Evolutionary conservation across 2,329 filamentous ascomycete genomes (phyloP).

Genomic region (Aspergillus cejpii): DNA sequence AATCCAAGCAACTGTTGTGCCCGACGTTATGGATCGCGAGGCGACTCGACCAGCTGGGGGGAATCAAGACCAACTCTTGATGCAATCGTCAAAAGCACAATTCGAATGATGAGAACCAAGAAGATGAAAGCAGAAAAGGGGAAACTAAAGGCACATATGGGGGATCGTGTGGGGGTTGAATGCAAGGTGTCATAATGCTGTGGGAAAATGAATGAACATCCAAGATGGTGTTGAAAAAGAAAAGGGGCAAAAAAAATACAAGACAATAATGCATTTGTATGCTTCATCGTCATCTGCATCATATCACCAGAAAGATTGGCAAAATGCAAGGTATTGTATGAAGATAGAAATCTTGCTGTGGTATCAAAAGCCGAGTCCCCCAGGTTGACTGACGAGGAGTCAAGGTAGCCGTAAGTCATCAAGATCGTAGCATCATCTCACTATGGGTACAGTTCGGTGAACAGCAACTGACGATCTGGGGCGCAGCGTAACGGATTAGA

Average conservation of each 20-base stretch:
- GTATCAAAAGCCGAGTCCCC: slow-evolving; percentile 19
- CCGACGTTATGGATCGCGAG: not conserved
- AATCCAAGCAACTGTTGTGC: not conserved
- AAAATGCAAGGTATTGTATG: slow-evolving; percentile 20
- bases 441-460: slow-evolving; percentile 35
- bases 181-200: slow-evolving; percentile 1
- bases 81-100: slow-evolving; percentile 8
- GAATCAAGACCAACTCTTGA: slow-evolving; percentile 5
- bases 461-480: slow-evolving; percentile 17
- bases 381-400: slow-evolving; percentile 22
- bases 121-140: slow-evolving; percentile 1
- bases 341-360: slow-evolving; percentile 21
- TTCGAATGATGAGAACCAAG: slow-evolving; percentile 4
- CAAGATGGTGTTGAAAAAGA: slow-evolving; percentile 13
- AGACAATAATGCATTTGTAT: slow-evolving; percentile 13
- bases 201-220: slow-evolving; percentile 9
- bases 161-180: not conserved
- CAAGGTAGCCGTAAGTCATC: slow-evolving; percentile 24
- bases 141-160: slow-evolving; percentile 11
- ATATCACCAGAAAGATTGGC: slow-evolving; percentile 15
- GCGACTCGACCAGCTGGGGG: not conserved
- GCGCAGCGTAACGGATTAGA: slow-evolving; percentile 21
- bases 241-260: slow-evolving; percentile 14
- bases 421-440: slow-evolving; percentile 36
- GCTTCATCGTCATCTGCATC: slow-evolving; percentile 14